Conservation (phyloP, 441 rosid species). For the Sinapis alba region DNA sequence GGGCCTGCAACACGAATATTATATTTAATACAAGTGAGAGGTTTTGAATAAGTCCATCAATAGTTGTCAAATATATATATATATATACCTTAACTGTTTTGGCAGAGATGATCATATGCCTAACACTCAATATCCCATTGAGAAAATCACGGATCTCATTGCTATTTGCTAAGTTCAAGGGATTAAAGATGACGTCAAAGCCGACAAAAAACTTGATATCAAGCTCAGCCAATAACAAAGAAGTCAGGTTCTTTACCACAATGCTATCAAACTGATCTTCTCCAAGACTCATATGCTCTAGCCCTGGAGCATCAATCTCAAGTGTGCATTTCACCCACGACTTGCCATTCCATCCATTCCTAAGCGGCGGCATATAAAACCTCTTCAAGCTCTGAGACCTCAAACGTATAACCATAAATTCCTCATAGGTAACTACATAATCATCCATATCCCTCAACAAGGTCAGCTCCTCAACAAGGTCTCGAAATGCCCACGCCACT, state of each 20-base stretch:
- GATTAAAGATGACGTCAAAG: not conserved
- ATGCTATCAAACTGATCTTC: slow-evolving; percentile 1
- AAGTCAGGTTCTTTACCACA: not conserved
- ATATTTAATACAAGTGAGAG: too few relatives aligned
- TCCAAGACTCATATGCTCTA: slow-evolving; percentile 10
- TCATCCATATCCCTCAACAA: not conserved
- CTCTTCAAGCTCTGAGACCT: not conserved
- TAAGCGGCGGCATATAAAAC: not conserved
- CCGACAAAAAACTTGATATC: not conserved
- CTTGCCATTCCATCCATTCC: not conserved
- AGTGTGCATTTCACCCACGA: not conserved
- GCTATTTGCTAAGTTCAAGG: not conserved
- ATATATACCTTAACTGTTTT: not conserved
- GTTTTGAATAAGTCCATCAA: not conserved
- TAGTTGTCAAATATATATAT: not conserved
- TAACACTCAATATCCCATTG: not conserved
- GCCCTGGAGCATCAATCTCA: slow-evolving; percentile 24
- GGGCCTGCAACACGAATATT: not conserved
- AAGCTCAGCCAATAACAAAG: not conserved
- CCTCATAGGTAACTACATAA: not conserved
- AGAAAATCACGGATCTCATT: slow-evolving; percentile 2
- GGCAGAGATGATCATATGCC: slow-evolving; percentile 12
- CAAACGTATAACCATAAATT: not conserved
- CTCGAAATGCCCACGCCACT: not conserved
- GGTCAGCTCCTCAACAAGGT: not conserved